Percentiles rank a stretch among this genome's conserved stretches.
Conservation (phyloP, 768 basidiomycete genomes). For the Hirschioporus abietinus region DNA sequence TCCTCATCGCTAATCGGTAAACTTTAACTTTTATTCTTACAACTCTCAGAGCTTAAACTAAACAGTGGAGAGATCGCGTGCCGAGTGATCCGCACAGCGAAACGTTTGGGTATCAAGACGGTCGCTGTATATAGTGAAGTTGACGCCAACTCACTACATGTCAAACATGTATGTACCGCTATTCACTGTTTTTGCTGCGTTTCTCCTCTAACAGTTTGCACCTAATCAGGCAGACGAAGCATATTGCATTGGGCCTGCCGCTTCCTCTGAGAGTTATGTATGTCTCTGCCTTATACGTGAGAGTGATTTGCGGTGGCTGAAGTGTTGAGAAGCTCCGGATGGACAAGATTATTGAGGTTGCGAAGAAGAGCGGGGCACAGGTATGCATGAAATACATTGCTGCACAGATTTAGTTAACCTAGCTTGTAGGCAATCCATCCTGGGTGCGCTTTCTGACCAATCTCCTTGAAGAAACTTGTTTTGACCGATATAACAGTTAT, state of each 20-base stretch:
- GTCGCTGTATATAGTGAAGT: conserved; percentile 92
- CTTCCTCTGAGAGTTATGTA: conserved; percentile 85
- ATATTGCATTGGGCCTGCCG: conserved; percentile 91
- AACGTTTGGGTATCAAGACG: conserved; percentile 82
- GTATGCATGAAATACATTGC: conserved; percentile 31
- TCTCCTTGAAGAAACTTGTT: neutral
- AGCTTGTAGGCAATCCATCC: conserved; percentile 78
- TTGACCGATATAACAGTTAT: conserved; percentile 40
- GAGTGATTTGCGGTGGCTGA: neutral
- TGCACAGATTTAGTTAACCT: neutral
- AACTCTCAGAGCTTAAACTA: neutral
- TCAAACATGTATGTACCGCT: conserved; percentile 52
- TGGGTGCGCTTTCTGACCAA: conserved; percentile 44
- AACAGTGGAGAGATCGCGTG: conserved; percentile 92
- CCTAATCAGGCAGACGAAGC: conserved; percentile 68
- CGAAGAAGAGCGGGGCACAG: conserved; percentile 78
- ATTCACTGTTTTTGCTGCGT: neutral
- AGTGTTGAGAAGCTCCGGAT: conserved; percentile 56
- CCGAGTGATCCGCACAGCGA: conserved; percentile 87
- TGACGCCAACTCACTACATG: conserved; percentile 77
- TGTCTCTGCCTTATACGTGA: conserved; percentile 24
- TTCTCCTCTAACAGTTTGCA: conserved; percentile 4
- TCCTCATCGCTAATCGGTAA: conserved; percentile 86
- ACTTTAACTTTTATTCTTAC: conserved; percentile 12
- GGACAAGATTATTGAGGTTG: conserved; percentile 85